A percentile compares a stretch with the other conserved stretches of the same genome.
Evolutionary conservation across 108 stramenopile species (phyloP).

Genomic region (Cyclotella kingstonii): DNA sequence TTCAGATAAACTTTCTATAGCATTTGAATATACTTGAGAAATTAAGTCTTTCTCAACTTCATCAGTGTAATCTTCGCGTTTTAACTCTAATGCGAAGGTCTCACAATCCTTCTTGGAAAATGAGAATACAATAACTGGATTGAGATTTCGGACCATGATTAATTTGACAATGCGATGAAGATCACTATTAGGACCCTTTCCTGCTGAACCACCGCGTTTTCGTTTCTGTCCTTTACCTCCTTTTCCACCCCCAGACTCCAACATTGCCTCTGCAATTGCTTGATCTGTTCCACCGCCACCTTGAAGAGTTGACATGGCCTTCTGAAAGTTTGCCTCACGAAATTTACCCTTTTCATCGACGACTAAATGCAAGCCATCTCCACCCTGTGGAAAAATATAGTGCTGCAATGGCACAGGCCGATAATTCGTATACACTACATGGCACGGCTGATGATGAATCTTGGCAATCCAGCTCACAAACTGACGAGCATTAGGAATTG

Average conservation of each 20-base stretch:
- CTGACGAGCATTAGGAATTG: slow-evolving; percentile 95
- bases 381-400: slow-evolving; percentile 93
- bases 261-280: slow-evolving; percentile 66
- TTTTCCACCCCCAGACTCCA: slow-evolving; percentile 69
- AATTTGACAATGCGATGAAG: slow-evolving; percentile 94
- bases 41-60: slow-evolving; percentile 96
- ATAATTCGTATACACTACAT: slow-evolving; percentile 99
- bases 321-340: slow-evolving; percentile 93
- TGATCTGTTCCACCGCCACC: slow-evolving; percentile 45
- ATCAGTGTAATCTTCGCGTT: slow-evolving; percentile 92
- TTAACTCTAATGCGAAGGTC: slow-evolving; percentile 86
- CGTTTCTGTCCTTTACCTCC: slow-evolving; percentile 47
- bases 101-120: slow-evolving; percentile 99
- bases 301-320: slow-evolving; percentile 89
- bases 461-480: slow-evolving; percentile 92
- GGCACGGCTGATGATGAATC: slow-evolving; percentile 98
- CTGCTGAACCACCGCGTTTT: slow-evolving; percentile 69
- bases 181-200: slow-evolving; percentile 65
- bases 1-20: slow-evolving; percentile 93
- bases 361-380: slow-evolving; percentile 95
- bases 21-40: slow-evolving; percentile 92
- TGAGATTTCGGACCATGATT: slow-evolving; percentile 90
- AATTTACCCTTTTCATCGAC: slow-evolving; percentile 98
- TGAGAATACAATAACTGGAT: slow-evolving; percentile 97
- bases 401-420: slow-evolving; percentile 98